Percentiles rank a stretch among this genome's conserved stretches.
phyloP scores from a whole-genome alignment of 75 land plant species.

The Pinus albicaulis region DNA sequence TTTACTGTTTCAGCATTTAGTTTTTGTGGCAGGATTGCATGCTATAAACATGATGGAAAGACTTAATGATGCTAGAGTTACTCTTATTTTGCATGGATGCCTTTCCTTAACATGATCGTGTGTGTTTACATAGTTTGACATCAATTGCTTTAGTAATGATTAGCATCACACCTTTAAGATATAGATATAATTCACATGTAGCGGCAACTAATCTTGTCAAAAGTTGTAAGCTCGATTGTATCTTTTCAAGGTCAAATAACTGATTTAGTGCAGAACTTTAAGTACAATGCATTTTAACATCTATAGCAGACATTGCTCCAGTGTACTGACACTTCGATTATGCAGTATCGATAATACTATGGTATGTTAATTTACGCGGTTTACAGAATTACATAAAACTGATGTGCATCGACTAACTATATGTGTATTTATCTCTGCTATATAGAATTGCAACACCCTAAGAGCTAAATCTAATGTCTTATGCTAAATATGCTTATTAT shows the following conservation, averaged over 20 bases:
- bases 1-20: not conserved
- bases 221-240: not conserved
- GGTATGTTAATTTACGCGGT: not conserved
- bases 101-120: too few relatives aligned
- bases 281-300: not conserved
- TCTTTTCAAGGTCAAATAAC: not conserved
- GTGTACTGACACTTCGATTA: not conserved
- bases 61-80: too few relatives aligned
- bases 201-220: not conserved
- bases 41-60: too few relatives aligned
- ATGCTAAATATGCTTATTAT: not conserved
- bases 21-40: too few relatives aligned
- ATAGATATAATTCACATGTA: too few relatives aligned
- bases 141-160: not conserved
- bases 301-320: not conserved
- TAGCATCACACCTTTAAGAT: not conserved
- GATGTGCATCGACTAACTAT: not conserved
- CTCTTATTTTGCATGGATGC: too few relatives aligned
- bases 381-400: not conserved
- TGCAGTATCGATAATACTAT: not conserved
- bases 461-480: not conserved
- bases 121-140: not conserved
- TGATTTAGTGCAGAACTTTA: not conserved
- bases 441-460: not conserved
- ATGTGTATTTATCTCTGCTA: not conserved